Evolutionary conservation across 345 rosid genomes (phyloP), one percentile per base, ranked within the genome.

Genomic region (Eutrema japonicum): DNA sequence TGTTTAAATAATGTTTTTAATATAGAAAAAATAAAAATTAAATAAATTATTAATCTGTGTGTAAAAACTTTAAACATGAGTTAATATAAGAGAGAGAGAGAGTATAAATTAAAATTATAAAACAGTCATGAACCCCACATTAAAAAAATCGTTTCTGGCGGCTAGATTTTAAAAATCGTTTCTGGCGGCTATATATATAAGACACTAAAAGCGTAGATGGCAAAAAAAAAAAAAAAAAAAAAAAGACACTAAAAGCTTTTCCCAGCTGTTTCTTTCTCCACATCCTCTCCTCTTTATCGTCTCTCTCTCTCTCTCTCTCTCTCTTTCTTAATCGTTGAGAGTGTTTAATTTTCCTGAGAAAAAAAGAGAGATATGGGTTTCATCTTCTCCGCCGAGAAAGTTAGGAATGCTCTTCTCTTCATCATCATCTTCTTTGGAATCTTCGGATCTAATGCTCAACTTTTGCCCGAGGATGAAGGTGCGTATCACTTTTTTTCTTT

Each of bases 391-490:
- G 10, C 35, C 6, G 16, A 55, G 11, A 82, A 51, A 73, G 43
- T 56, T 67, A 57, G 67, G 66, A 53, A 60, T 55, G 41, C 43
- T 36, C 32, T 83, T 70, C 63, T 79, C 71, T 54, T 81, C 65
- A 26, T 79, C 47, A 58, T 81, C 72, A 70, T 67, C 29, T 81
- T 76, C 70, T 77, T 50, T 12, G 52, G 22, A 6, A 55, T 52
- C 29, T 64, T 80, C n/a, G 81, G 84, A 70, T 80, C 82, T 36
- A 73, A 62, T 51, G 89, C 88, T 81, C 88, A 78, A 66, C 78
- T 69, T 42, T 72, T 89, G 65, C 88, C 91, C 7, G 75, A 37
- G 1, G 85, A 82, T 22, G 95, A 89, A 87, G 95, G 95, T 87
- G 49, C 22, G 33, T 40, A 3, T 69, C 65, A n/a, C 12, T 16